Conservation (phyloP, 1,139 yeast species). For the Pichia sp. region DNA sequence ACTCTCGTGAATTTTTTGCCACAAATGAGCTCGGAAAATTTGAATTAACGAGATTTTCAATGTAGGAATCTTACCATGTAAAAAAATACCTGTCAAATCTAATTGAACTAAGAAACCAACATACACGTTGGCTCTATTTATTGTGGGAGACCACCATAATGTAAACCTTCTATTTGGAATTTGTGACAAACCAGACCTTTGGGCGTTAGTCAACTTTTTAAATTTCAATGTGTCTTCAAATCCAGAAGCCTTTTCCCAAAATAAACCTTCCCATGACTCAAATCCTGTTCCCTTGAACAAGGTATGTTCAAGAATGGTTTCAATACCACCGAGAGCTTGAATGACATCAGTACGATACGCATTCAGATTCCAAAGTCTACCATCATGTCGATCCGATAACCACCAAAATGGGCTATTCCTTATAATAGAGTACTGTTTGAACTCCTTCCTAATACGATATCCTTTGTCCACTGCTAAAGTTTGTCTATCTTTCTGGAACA, state of each 20-base stretch:
- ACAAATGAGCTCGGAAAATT: constrained; percentile 93
- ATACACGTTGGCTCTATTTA: constrained; percentile 94
- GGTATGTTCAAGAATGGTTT: constrained; percentile 92
- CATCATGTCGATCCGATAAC: constrained; percentile 92
- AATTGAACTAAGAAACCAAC: constrained; percentile 96
- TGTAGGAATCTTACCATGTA: constrained; percentile 98
- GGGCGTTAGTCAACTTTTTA: constrained; percentile 94
- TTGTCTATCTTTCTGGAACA: constrained; percentile 93
- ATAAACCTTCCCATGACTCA: constrained; percentile 97
- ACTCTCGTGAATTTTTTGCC: constrained; percentile 99
- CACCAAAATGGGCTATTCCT: constrained; percentile 93
- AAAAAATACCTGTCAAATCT: constrained; percentile 92
- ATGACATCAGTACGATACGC: constrained; percentile 94
- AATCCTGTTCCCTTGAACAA: constrained; percentile 95
- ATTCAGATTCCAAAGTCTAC: constrained; percentile 89
- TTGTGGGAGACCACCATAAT: constrained; percentile 99
- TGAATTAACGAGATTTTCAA: constrained; percentile 92
- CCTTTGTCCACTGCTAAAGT: constrained; percentile 95
- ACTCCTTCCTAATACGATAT: constrained; percentile 76
- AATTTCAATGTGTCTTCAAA: constrained; percentile 94
- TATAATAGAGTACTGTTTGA: constrained; percentile 66
- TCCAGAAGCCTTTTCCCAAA: constrained; percentile 97
- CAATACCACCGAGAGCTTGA: constrained; percentile 96
- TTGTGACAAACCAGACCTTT: constrained; percentile 93
- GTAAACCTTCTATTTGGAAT: constrained; percentile 97